phyloP scores from a whole-genome alignment of 75 land plant species.

The Selaginella moellendorffii region DNA sequence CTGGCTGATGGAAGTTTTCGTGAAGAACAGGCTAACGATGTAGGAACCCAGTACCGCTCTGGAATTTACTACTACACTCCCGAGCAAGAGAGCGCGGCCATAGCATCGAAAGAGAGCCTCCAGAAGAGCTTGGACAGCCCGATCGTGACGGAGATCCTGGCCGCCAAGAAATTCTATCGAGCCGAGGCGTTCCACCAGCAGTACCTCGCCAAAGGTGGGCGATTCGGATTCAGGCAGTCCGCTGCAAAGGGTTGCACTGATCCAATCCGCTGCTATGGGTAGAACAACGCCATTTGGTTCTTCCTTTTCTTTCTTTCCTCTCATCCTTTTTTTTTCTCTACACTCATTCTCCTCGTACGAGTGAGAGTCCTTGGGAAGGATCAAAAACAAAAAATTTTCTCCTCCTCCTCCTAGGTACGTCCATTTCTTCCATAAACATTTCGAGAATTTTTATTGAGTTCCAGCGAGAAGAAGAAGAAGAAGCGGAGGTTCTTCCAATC shows the following conservation, averaged over 20 bases:
- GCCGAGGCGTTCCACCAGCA: slow-evolving; percentile 94
- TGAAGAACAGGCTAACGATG: slow-evolving; percentile 45
- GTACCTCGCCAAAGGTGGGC: slow-evolving; percentile 72
- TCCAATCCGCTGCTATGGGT: slow-evolving; percentile 89
- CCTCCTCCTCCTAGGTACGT: too few species aligned
- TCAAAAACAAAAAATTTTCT: too few species aligned
- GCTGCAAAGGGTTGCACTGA: slow-evolving; percentile 73
- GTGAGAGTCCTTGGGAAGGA: too few species aligned
- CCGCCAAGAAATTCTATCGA: slow-evolving; percentile 81
- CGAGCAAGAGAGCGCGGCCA: slow-evolving; percentile 41
- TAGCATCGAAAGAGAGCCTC: slow-evolving; percentile 30
- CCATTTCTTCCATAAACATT: too few species aligned
- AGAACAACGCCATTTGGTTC: too few species aligned
- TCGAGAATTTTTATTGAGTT: too few species aligned
- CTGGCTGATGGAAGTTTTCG: background rate
- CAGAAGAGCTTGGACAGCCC: slow-evolving; percentile 29
- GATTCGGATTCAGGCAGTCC: slow-evolving; percentile 62
- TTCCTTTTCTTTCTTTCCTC: too few species aligned
- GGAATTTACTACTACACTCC: slow-evolving; percentile 66
- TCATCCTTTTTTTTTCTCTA: background rate
- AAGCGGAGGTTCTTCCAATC: too few species aligned
- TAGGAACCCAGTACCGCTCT: slow-evolving; percentile 57
- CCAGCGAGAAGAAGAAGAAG: too few species aligned
- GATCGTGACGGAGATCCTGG: slow-evolving; percentile 78
- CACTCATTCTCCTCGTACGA: background rate